Conservation (phyloP, 345 rosid genomes). For the Brassica rapa region DNA sequence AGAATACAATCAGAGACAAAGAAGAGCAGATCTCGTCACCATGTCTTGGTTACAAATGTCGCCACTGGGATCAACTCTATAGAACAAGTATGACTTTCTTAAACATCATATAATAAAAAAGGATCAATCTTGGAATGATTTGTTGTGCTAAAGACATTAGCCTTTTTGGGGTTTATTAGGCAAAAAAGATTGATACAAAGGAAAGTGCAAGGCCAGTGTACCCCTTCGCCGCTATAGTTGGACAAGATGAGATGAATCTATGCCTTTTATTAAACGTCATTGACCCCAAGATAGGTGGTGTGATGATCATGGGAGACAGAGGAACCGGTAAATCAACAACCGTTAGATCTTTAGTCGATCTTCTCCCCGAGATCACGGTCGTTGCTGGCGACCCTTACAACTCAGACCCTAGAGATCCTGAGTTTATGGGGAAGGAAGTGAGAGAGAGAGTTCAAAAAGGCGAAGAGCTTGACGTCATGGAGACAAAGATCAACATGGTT, state of each 20-base stretch:
- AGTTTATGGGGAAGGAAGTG: conserved; percentile 85
- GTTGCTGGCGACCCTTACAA: conserved; percentile 85
- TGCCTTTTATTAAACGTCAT: conserved; percentile 89
- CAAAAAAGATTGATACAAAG: conserved; percentile 52
- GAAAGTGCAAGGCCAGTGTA: conserved; percentile 84
- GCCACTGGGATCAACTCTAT: conserved; percentile 66
- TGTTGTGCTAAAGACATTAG: background rate
- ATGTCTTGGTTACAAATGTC: conserved; percentile 58
- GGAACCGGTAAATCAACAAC: conserved; percentile 92
- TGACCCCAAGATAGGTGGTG: conserved; percentile 96
- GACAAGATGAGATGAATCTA: conserved; percentile 96
- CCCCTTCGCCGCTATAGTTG: conserved; percentile 94
- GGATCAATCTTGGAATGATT: conserved; percentile 22
- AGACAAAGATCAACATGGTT: conserved; percentile 87
- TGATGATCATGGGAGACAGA: conserved; percentile 97
- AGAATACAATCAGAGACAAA: conserved; percentile 49
- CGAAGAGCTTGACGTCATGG: conserved; percentile 47
- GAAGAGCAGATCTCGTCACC: conserved; percentile 52
- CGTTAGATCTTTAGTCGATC: conserved; percentile 84
- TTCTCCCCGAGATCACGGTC: conserved; percentile 78
- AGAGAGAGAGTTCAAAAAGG: conserved; percentile 65
- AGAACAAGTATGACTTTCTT: conserved; percentile 54
- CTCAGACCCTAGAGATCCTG: conserved; percentile 91
- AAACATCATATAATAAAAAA: background rate
- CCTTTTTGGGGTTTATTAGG: conserved; percentile 32